A percentile compares a stretch with the other conserved stretches of the same genome.
These are phyloP conservation scores for Pyrenophora tritici-repentis DNA, from an alignment of 2,329 filamentous ascomycete species.

Conservation along the genomic window DNA sequence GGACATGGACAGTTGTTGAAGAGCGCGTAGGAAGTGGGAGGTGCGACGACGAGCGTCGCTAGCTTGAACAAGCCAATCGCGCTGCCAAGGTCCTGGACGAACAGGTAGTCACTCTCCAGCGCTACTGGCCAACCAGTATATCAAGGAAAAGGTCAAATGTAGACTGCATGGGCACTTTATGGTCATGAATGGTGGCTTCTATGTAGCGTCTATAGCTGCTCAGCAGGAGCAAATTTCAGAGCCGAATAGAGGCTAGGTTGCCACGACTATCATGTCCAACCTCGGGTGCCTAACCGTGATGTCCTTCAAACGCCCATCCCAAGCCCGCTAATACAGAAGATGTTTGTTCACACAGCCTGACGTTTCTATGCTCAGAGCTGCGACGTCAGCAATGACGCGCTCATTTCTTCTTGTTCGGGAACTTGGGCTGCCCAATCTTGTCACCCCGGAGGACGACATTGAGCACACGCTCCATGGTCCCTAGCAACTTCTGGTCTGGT, in stretches of 20 bases:
- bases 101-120: background rate
- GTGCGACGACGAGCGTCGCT: background rate
- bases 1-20: background rate
- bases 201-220: constrained; percentile 9
- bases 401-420: constrained; percentile 64
- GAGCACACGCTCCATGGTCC: constrained; percentile 78
- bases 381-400: constrained; percentile 38
- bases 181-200: constrained; percentile 14
- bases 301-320: constrained; percentile 29
- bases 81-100: background rate
- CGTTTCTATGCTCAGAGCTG: background rate
- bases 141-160: background rate
- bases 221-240: background rate
- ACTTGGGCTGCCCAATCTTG: constrained; percentile 84
- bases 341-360: constrained; percentile 6
- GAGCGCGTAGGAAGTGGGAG: background rate
- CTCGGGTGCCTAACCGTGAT: constrained; percentile 19
- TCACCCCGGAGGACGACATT: constrained; percentile 85
- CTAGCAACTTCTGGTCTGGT: constrained; percentile 83
- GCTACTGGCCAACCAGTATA: background rate
- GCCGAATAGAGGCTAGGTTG: constrained; percentile 3
- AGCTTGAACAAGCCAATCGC: constrained; percentile 16
- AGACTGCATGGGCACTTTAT: background rate
- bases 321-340: constrained; percentile 37
- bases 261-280: constrained; percentile 4